Evolutionary conservation across 108 stramenopile genomes (phyloP).

Genomic region (Stephanodiscus minutulus): DNA sequence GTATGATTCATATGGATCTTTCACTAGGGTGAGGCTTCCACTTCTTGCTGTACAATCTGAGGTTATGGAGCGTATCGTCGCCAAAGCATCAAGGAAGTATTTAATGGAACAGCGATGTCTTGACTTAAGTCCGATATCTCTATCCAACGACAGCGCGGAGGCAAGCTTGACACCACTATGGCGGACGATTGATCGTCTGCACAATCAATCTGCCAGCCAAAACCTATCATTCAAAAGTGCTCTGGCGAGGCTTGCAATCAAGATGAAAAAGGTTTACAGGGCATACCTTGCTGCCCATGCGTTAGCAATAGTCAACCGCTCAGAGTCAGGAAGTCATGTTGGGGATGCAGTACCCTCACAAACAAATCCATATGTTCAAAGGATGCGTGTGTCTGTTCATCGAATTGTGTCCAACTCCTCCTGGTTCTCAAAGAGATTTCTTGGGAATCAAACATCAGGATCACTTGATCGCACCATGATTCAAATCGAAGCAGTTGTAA

Average conservation of each 20-base stretch:
- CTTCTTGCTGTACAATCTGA: slow-evolving; percentile 85
- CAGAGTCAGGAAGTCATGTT: slow-evolving; percentile 17
- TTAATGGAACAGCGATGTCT: slow-evolving; percentile 69
- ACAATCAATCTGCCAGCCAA: slow-evolving; percentile 81
- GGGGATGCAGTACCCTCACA: slow-evolving; percentile 37
- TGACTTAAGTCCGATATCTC: slow-evolving; percentile 49
- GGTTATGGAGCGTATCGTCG: slow-evolving; percentile 88
- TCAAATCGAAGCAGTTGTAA: slow-evolving; percentile 76
- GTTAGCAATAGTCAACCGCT: slow-evolving; percentile 59
- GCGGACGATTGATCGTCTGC: slow-evolving; percentile 85
- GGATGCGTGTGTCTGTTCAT: slow-evolving; percentile 72
- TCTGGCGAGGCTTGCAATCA: slow-evolving; percentile 75
- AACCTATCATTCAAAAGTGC: slow-evolving; percentile 87
- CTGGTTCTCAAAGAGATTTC: slow-evolving; percentile 81
- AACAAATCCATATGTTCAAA: slow-evolving; percentile 58
- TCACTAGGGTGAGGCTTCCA: slow-evolving; percentile 77
- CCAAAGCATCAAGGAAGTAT: slow-evolving; percentile 71
- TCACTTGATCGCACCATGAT: slow-evolving; percentile 50
- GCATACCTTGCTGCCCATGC: slow-evolving; percentile 91
- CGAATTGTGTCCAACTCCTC: slow-evolving; percentile 81
- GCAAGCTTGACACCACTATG: slow-evolving; percentile 83
- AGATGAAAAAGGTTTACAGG: slow-evolving; percentile 80
- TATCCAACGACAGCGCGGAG: slow-evolving; percentile 82
- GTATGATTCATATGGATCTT: slow-evolving; percentile 85
- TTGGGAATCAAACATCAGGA: slow-evolving; percentile 67